Evolutionary conservation across 805 yeast species (phyloP).

Genomic region (Cyberlindnera samutprakarnensis): DNA sequence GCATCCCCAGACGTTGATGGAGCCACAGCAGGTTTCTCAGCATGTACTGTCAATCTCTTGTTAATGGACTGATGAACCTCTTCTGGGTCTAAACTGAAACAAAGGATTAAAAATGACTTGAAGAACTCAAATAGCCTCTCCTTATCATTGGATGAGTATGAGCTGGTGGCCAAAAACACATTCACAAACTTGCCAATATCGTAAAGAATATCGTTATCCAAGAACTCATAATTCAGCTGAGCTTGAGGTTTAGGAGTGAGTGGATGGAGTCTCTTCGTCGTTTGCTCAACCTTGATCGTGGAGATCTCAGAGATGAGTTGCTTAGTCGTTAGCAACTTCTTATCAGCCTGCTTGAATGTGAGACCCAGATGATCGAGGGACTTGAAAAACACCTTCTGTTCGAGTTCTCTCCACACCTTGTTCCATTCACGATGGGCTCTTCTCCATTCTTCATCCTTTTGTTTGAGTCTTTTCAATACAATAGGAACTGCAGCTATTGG

Average conservation of each 20-base stretch:
- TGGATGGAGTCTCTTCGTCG: constrained; percentile 79
- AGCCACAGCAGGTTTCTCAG: constrained; percentile 1
- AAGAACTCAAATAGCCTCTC: constrained; percentile 68
- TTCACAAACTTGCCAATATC: constrained; percentile 68
- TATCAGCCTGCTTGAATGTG: constrained; percentile 95
- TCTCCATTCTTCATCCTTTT: constrained; percentile 98
- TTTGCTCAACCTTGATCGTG: constrained; percentile 86
- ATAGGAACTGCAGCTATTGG: constrained; percentile 95
- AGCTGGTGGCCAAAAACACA: constrained; percentile 59
- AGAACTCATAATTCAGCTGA: constrained; percentile 54
- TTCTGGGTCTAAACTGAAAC: constrained; percentile 55
- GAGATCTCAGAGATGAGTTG: constrained; percentile 87
- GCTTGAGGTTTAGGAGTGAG: constrained; percentile 81
- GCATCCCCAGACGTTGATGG: background rate
- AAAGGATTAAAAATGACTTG: constrained; percentile 60
- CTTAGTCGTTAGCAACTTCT: constrained; percentile 82
- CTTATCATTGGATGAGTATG: constrained; percentile 74
- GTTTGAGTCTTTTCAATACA: constrained; percentile 85
- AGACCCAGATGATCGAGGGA: constrained; percentile 92
- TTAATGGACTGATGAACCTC: constrained; percentile 34
- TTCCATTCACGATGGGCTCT: constrained; percentile 98
- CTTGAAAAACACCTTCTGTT: constrained; percentile 88
- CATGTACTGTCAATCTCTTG: constrained; percentile 22
- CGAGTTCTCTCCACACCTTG: constrained; percentile 97
- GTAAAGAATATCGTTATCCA: constrained; percentile 59